Evolutionary conservation across 192 early-diverging fungal species (phyloP).

Genomic region (Coemansia reversa): DNA sequence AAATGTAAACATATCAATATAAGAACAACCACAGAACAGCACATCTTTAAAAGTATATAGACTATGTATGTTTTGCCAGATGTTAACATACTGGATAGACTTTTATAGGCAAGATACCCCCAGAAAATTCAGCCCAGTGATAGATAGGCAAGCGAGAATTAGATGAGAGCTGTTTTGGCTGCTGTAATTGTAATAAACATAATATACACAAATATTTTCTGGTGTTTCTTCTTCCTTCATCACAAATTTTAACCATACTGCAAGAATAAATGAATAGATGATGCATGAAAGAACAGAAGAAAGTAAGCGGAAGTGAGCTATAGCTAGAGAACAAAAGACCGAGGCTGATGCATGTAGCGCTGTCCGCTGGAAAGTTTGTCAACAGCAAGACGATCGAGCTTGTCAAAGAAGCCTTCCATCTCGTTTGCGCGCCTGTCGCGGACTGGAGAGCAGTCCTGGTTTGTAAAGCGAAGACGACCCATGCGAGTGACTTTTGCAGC

Average conservation of each 20-base stretch:
- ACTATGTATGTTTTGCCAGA: too few species aligned
- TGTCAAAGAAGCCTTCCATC: constrained; percentile 38
- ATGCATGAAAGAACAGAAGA: constrained; percentile 5
- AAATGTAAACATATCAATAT: too few species aligned
- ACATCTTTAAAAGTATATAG: too few species aligned
- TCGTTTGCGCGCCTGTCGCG: constrained; percentile 28
- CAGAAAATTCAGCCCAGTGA: too few species aligned
- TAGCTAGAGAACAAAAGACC: constrained; percentile 7
- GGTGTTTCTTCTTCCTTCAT: not conserved
- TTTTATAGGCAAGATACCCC: too few species aligned
- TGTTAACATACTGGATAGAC: too few species aligned
- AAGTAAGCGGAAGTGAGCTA: constrained; percentile 6
- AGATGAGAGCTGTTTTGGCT: not conserved
- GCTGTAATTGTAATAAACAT: not conserved
- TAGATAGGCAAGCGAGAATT: not conserved
- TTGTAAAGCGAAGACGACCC: constrained; percentile 32
- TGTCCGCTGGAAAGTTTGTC: constrained; percentile 26
- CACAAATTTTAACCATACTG: not conserved
- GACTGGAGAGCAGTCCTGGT: constrained; percentile 35
- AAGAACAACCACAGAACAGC: too few species aligned
- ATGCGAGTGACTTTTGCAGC: constrained; percentile 36
- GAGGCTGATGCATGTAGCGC: constrained; percentile 20
- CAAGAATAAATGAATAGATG: not conserved
- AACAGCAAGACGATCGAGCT: constrained; percentile 29
- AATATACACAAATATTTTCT: not conserved